Conservation (phyloP, 2,329 filamentous ascomycete species). For the Colletotrichum tanaceti region DNA sequence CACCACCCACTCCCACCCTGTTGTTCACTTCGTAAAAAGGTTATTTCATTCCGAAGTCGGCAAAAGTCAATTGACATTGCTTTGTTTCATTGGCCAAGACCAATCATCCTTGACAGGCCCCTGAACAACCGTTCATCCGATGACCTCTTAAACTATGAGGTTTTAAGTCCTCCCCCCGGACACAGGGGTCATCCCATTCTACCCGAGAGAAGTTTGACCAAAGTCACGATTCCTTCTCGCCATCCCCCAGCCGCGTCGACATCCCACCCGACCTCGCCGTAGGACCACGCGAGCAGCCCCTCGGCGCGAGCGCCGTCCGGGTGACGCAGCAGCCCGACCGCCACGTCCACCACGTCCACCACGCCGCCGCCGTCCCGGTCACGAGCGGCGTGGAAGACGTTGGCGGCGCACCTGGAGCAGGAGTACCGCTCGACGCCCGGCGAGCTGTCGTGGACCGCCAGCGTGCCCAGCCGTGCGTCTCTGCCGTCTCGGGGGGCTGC, state of each 20-base stretch:
- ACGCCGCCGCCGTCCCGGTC: constrained; percentile 52
- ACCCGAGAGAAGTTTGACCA: constrained; percentile 42
- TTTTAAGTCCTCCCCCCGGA: no score
- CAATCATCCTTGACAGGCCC: no score
- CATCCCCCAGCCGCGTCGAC: constrained; percentile 55
- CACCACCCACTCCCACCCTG: no score
- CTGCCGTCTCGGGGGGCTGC: constrained; percentile 42
- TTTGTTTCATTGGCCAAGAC: no score
- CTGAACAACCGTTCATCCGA: not conserved
- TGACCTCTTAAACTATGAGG: no score
- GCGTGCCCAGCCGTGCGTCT: constrained; percentile 55
- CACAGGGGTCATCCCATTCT: constrained; percentile 10
- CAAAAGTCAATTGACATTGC: no score
- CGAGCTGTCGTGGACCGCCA: constrained; percentile 57
- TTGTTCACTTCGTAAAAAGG: no score
- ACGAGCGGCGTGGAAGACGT: constrained; percentile 58
- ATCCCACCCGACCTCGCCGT: constrained; percentile 49
- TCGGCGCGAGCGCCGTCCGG: constrained; percentile 60
- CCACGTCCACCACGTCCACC: constrained; percentile 57
- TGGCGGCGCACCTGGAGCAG: constrained; percentile 60
- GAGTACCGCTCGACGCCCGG: constrained; percentile 60
- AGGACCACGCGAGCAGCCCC: constrained; percentile 55
- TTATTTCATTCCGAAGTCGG: no score
- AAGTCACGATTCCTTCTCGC: constrained; percentile 51
- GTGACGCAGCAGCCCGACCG: constrained; percentile 57